phyloP scores from a whole-genome alignment of 495 filamentous ascomycete species.

The Daldinia caldariorum region DNA sequence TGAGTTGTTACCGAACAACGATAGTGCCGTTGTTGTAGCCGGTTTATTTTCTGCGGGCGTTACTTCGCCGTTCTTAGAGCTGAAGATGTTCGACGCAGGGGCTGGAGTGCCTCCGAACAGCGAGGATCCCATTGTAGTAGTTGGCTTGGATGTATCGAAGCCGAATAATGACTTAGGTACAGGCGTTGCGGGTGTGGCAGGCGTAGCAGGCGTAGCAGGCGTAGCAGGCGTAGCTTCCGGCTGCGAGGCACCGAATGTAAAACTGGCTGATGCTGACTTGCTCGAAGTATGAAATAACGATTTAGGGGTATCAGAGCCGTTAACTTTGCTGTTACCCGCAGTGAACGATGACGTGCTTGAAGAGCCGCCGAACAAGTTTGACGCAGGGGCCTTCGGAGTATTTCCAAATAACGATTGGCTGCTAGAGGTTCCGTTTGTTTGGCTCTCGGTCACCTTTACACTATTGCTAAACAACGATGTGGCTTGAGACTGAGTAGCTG shows the following conservation, averaged over 20 bases:
- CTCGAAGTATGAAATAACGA: conserved; percentile 34
- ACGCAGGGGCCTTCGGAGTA: conserved; percentile 10
- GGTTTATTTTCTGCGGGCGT: conserved; percentile 42
- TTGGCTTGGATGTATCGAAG: conserved; percentile 32
- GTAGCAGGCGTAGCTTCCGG: conserved; percentile 12
- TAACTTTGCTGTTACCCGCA: conserved; percentile 13
- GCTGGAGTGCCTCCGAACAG: conserved; percentile 47
- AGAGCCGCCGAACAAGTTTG: conserved; percentile 47
- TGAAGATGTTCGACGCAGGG: conserved; percentile 20
- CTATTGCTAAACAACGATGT: conserved; percentile 26
- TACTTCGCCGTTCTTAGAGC: conserved; percentile 45
- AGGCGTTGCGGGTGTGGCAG: conserved; percentile 12
- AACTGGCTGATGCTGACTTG: conserved; percentile 45
- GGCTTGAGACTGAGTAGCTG: conserved; percentile 20
- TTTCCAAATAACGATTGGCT: conserved; percentile 20
- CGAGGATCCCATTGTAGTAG: conserved; percentile 21
- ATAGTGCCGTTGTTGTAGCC: conserved; percentile 16
- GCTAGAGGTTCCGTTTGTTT: background rate
- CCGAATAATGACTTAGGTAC: conserved; percentile 47
- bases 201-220: background rate
- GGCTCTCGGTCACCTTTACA: conserved; percentile 1
- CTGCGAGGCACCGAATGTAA: conserved; percentile 47
- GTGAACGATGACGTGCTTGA: conserved; percentile 22
- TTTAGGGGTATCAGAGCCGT: conserved; percentile 34
- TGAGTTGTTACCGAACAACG: conserved; percentile 46